Base-by-base conservation (phyloP, 2,329 filamentous ascomycete genomes). In the Fusarium protoensiforme region DNA sequence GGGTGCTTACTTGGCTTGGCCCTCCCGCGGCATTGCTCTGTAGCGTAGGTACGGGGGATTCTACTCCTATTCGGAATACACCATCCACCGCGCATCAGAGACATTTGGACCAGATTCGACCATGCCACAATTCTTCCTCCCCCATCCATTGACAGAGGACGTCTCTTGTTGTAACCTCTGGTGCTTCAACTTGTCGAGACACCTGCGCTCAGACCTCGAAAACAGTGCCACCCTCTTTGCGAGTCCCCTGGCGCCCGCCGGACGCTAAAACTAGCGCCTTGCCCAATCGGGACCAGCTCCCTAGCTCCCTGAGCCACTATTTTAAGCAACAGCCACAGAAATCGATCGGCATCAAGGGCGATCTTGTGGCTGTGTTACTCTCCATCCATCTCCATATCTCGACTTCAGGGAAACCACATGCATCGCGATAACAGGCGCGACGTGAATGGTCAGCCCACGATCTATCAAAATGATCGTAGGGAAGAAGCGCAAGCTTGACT, bases 401-500 rank as follows among this genome's bases (percentile, higher is more conserved):
- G 33, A 36, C 29, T 27, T 18, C 53, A 59, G 18, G 43, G 43
- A 48, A 48, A 48, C 43, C 20, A 36, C 46, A 43, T 46, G 20
- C 53, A 36, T 24, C 46, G 36, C 46, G 9, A 22, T 58, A 16
- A 57, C 39, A 60, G 43, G 67, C 75, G 69, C 69, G 75, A 54
- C 54, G 58, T 73, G 65, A 22, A 57, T 31, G 13, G 53, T 18
- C 39, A 27, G 58, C 22, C 27, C 53, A 41, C 35, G 13, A 36
- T 53, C 43, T 27, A 8, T 24, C 41, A 68, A 54, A 62, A 83
- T 83, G 81, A 39, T 68, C 7, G 60, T 43, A 24, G 65, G 72
- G 22, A 41, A 27, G 6, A 83, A 83, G 68, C 74, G 81, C 27
- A 82, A 80, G 64, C 62, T 64, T 54, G 61, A 22, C 35, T 31